A percentile compares a stretch with the other conserved stretches of the same genome.
These are phyloP conservation scores for Leucoagaricus sp. DNA, from an alignment of 1,284 basidiomycete genomes.

Conservation along the genomic window DNA sequence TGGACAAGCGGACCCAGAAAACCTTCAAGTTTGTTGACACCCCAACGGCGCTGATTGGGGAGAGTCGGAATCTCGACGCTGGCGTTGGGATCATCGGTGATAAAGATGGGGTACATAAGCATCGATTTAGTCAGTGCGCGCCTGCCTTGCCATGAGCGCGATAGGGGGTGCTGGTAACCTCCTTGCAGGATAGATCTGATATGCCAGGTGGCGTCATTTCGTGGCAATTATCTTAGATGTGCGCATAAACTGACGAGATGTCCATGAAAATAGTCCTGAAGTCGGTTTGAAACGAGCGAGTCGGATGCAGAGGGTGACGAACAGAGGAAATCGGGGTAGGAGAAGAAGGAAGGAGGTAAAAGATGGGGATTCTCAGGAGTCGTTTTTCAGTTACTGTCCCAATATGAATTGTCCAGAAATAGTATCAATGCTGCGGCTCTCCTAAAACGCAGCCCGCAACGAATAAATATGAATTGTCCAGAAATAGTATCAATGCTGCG, in stretches of 20 bases:
- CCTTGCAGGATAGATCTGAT: constrained; percentile 83
- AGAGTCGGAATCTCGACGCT: constrained; percentile 75
- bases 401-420: background rate
- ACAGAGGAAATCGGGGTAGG: background rate
- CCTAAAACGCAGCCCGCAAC: background rate
- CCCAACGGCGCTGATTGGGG: constrained; percentile 92
- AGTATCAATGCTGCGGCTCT: background rate
- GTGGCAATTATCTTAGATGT: background rate
- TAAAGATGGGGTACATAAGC: constrained; percentile 98
- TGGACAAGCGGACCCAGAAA: constrained; percentile 88
- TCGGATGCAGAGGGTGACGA: background rate
- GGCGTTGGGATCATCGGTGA: constrained; percentile 89
- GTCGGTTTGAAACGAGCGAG: background rate
- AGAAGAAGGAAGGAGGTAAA: background rate
- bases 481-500: background rate
- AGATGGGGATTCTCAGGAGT: background rate
- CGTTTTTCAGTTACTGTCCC: background rate
- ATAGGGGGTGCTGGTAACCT: constrained; percentile 88
- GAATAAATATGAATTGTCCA: background rate
- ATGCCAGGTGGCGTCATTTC: constrained; percentile 7
- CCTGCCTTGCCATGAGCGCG: constrained; percentile 82
- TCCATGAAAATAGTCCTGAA: constrained; percentile 5
- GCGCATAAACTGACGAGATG: constrained; percentile 17
- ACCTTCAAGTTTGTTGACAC: constrained; percentile 86
- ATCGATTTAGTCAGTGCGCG: constrained; percentile 83